Evolutionary conservation across 2,329 filamentous ascomycete species (phyloP).

Genomic region (Aureobasidium vineae): DNA sequence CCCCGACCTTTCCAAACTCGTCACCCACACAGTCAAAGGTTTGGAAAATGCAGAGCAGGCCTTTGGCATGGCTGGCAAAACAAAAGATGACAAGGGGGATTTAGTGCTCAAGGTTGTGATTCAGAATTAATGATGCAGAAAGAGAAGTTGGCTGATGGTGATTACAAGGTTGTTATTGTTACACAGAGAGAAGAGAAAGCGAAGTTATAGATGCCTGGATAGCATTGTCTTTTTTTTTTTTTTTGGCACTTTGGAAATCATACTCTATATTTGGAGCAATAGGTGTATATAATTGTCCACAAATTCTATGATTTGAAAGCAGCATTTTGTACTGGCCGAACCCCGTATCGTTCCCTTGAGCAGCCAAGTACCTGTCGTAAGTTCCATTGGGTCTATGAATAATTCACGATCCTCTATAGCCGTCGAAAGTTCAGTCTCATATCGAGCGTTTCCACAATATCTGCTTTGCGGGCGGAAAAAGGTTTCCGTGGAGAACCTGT

Average conservation of each 20-base stretch:
- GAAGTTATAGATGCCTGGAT: not conserved
- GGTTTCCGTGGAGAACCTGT: too few species aligned
- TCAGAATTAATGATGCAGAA: conserved; percentile 37
- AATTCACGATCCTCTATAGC: too few species aligned
- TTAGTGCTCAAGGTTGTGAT: conserved; percentile 70
- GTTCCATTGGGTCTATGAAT: too few species aligned
- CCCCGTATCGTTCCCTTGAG: too few species aligned
- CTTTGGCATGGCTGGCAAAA: conserved; percentile 68
- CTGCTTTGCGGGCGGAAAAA: too few species aligned
- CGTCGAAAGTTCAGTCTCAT: too few species aligned
- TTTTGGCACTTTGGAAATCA: not conserved
- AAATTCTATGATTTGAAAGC: too few species aligned
- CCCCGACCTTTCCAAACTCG: conserved; percentile 65
- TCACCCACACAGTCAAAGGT: conserved; percentile 70
- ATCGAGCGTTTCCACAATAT: too few species aligned
- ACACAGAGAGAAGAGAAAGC: not conserved
- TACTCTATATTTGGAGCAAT: too few species aligned
- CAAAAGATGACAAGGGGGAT: conserved; percentile 64
- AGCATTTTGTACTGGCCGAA: too few species aligned
- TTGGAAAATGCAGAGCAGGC: conserved; percentile 61
- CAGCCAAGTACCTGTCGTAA: too few species aligned
- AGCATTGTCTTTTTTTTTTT: not conserved
- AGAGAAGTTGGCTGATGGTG: not conserved
- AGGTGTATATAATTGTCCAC: too few species aligned
- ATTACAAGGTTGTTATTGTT: not conserved